Base-by-base conservation (phyloP, 768 basidiomycete species). In the Leucocoprinus sp. region DNA sequence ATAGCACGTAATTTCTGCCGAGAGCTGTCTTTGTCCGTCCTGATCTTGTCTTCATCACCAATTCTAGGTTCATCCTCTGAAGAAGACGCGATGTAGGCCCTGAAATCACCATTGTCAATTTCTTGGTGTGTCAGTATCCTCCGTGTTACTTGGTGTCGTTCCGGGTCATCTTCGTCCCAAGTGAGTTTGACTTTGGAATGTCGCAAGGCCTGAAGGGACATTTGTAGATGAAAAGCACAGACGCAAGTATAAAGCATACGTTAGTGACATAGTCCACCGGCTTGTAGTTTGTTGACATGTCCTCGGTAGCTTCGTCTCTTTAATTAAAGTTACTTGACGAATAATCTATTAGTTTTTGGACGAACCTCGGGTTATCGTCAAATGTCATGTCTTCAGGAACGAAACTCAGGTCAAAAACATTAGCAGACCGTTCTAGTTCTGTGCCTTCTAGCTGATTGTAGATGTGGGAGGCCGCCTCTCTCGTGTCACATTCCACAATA, bases 171-270 rank as follows among this genome's bases (percentile, higher is more conserved):
- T 44, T 93, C 89, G 53, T 99, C 96, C 96, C 96, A 99, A 4
- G 93, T 96, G 24, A 98, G 75, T 57, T 90, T 96, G 49, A 98
- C 95, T 69, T 92, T 96, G 11, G 96, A 99, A 60, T 98, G 93
- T 4, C 95, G 85, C 4, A 99, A 77, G 8, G 95, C 95, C 93
- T 97, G 22, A 6, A 37, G 4, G 18, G 23, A 18, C 19, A 19
- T 37, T 38, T 26, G 21, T 34, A 8, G 34, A 7, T 29, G 21
- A n/a, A 19, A 11, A 8, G 40, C 15, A 27, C 8, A 31, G n/a
- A 39, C 22, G 9, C 24, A 15, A 38, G 8, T 22, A 22, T 11
- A 27, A 22, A 6, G 68, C 87, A 60, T 57, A 93, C 93, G 58
- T 95, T 89, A 2, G 96, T 99, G 24, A 84, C 81, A 57, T 95